phyloP scores from a whole-genome alignment of 2,329 filamentous ascomycete genomes.

The Xylaria sp. region DNA sequence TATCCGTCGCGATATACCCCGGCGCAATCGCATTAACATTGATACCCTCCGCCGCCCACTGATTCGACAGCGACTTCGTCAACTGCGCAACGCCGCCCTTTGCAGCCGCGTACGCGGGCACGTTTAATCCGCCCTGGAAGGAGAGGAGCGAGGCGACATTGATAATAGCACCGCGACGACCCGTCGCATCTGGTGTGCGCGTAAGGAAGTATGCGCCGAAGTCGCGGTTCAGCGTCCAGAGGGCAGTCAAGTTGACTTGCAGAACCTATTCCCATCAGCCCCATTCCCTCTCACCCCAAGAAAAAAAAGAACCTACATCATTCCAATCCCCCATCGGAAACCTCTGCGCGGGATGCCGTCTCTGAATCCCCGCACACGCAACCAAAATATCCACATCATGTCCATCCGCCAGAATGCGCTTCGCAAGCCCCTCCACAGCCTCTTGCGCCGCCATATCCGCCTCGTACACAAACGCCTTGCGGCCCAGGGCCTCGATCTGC shows the following conservation, averaged over 20 bases:
- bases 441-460: slow-evolving; percentile 58
- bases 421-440: slow-evolving; percentile 55
- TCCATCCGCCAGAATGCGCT: slow-evolving; percentile 55
- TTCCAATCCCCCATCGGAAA: slow-evolving; percentile 77
- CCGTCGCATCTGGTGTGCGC: slow-evolving; percentile 46
- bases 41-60: slow-evolving; percentile 73
- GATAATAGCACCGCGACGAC: slow-evolving; percentile 66
- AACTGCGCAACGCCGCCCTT: slow-evolving; percentile 83
- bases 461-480: slow-evolving; percentile 60
- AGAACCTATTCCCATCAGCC: slow-evolving; percentile 37
- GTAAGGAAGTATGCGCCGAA: slow-evolving; percentile 72
- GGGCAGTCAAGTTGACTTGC: slow-evolving; percentile 77
- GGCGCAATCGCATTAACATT: slow-evolving; percentile 86
- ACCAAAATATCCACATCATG: slow-evolving; percentile 69
- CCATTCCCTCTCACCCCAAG: background rate
- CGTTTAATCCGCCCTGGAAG: slow-evolving; percentile 82
- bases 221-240: slow-evolving; percentile 74
- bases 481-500: slow-evolving; percentile 57
- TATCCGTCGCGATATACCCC: slow-evolving; percentile 87
- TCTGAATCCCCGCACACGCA: slow-evolving; percentile 81
- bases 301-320: slow-evolving; percentile 46
- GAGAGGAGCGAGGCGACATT: slow-evolving; percentile 76
- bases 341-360: slow-evolving; percentile 64
- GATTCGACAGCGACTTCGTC: slow-evolving; percentile 79
- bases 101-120: slow-evolving; percentile 78